A percentile compares a stretch with the other conserved stretches of the same genome.
These are phyloP conservation scores for Monosporascus ibericus DNA, from an alignment of 2,329 filamentous ascomycete species.

Conservation along the genomic window DNA sequence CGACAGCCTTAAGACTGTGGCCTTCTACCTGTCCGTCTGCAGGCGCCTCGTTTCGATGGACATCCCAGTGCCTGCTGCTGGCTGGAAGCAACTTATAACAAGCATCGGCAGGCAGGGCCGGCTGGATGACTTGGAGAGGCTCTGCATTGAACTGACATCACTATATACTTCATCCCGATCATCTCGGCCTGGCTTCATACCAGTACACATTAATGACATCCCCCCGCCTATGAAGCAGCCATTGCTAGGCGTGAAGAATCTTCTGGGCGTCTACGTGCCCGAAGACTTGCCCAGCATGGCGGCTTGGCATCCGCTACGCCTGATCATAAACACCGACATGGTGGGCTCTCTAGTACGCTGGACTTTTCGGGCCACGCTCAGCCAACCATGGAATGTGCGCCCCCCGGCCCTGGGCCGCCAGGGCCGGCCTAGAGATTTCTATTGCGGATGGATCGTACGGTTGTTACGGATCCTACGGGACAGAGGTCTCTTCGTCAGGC, in stretches of 20 bases:
- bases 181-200: constrained; percentile 30
- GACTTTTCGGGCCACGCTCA: constrained; percentile 35
- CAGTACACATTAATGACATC: constrained; percentile 38
- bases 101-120: constrained; percentile 37
- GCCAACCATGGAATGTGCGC: constrained; percentile 6
- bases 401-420: constrained; percentile 2
- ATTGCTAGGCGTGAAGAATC: constrained; percentile 26
- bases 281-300: constrained; percentile 36
- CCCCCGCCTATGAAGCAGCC: constrained; percentile 25
- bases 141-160: constrained; percentile 37
- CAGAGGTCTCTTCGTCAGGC: constrained; percentile 22
- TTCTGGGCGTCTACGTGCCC: constrained; percentile 31
- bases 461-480: constrained; percentile 28
- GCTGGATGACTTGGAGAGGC: constrained; percentile 37
- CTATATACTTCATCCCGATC: constrained; percentile 26
- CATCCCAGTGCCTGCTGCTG: constrained; percentile 32
- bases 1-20: constrained; percentile 13
- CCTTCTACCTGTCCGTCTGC: constrained; percentile 28
- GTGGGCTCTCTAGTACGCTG: constrained; percentile 37
- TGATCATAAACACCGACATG: constrained; percentile 36
- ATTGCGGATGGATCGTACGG: constrained; percentile 25
- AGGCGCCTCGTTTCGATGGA: constrained; percentile 32
- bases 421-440: constrained; percentile 15
- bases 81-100: constrained; percentile 39
- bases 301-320: constrained; percentile 39